Percentiles rank a stretch among this genome's conserved stretches.
Evolutionary conservation across 2,329 filamentous ascomycete genomes (phyloP).

Genomic region (Stromatinia cepivora): DNA sequence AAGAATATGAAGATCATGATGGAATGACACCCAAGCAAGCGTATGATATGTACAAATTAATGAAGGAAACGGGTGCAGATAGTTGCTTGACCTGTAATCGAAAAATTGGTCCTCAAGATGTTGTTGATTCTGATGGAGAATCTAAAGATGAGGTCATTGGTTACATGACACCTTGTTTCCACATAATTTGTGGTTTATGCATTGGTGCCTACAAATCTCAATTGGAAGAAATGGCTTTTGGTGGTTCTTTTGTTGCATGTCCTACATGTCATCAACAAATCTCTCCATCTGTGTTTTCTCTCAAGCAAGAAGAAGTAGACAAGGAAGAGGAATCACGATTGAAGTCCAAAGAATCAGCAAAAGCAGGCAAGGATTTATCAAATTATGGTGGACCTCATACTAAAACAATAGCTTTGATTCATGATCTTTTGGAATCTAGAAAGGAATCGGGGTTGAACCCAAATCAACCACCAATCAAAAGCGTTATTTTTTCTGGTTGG

Average conservation of each 20-base stretch:
- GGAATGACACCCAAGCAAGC: slow-evolving; percentile 69
- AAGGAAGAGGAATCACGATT: slow-evolving; percentile 36
- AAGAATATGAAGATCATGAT: slow-evolving; percentile 55
- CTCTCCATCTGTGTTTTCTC: slow-evolving; percentile 63
- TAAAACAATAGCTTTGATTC: slow-evolving; percentile 80
- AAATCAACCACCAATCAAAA: slow-evolving; percentile 71
- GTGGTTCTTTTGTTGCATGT: slow-evolving; percentile 56
- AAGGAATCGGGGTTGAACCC: slow-evolving; percentile 61
- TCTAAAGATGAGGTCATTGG: slow-evolving; percentile 65
- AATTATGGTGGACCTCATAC: slow-evolving; percentile 85
- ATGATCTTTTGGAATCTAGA: slow-evolving; percentile 68
- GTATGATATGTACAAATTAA: slow-evolving; percentile 81
- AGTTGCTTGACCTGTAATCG: slow-evolving; percentile 69
- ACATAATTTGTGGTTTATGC: slow-evolving; percentile 78
- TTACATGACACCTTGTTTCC: slow-evolving; percentile 83
- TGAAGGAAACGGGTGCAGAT: slow-evolving; percentile 79
- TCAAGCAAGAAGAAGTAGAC: slow-evolving; percentile 52
- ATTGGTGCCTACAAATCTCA: slow-evolving; percentile 60
- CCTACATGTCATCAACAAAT: slow-evolving; percentile 67
- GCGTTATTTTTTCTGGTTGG: slow-evolving; percentile 95
- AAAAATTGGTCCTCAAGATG: slow-evolving; percentile 59
- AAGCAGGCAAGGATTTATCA: slow-evolving; percentile 59
- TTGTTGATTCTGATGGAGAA: slow-evolving; percentile 57
- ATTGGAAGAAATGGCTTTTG: slow-evolving; percentile 45
- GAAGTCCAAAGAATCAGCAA: slow-evolving; percentile 42